A percentile compares a stretch with the other conserved stretches of the same genome.
phyloP scores from a whole-genome alignment of 805 yeast species.

The Teunomyces atbi region DNA sequence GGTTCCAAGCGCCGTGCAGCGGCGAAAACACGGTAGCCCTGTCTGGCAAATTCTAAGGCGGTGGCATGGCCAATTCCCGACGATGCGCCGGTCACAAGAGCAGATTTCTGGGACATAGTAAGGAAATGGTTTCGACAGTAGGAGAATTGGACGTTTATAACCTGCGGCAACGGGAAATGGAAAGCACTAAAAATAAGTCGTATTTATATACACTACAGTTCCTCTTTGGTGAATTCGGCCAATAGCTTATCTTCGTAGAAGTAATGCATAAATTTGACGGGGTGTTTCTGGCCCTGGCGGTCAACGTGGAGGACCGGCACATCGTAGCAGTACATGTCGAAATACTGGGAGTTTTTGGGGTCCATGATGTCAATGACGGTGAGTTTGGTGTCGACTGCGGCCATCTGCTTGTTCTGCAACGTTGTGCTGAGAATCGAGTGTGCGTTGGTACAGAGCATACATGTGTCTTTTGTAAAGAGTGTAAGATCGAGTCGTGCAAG shows the following conservation, averaged over 20 bases:
- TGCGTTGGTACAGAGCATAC: slow-evolving; percentile 69
- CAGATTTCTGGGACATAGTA: slow-evolving; percentile 34
- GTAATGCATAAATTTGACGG: slow-evolving; percentile 67
- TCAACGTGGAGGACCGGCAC: slow-evolving; percentile 76
- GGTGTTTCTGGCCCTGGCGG: slow-evolving; percentile 41
- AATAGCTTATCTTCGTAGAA: slow-evolving; percentile 53
- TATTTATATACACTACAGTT: background rate
- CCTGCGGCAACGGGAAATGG: no score
- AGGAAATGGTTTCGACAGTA: no score
- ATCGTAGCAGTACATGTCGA: slow-evolving; percentile 72
- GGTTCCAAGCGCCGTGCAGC: slow-evolving; percentile 67
- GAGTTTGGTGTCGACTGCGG: slow-evolving; percentile 29
- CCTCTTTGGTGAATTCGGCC: slow-evolving; percentile 44
- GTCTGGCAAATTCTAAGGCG: slow-evolving; percentile 47
- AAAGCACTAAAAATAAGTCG: no score
- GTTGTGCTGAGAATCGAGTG: slow-evolving; percentile 47
- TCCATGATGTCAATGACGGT: slow-evolving; percentile 56
- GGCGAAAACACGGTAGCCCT: slow-evolving; percentile 64
- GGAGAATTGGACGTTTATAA: no score
- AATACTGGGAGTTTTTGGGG: slow-evolving; percentile 61
- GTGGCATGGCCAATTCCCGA: slow-evolving; percentile 55
- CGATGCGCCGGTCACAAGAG: slow-evolving; percentile 57
- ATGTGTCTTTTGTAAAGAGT: slow-evolving; percentile 66
- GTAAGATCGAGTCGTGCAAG: slow-evolving; percentile 32
- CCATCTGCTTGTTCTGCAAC: slow-evolving; percentile 26